Percentiles rank a stretch among this genome's conserved stretches.
Evolutionary conservation across 139 green algal species (phyloP).

Genomic region (Chlamydomonas schloesseri): DNA sequence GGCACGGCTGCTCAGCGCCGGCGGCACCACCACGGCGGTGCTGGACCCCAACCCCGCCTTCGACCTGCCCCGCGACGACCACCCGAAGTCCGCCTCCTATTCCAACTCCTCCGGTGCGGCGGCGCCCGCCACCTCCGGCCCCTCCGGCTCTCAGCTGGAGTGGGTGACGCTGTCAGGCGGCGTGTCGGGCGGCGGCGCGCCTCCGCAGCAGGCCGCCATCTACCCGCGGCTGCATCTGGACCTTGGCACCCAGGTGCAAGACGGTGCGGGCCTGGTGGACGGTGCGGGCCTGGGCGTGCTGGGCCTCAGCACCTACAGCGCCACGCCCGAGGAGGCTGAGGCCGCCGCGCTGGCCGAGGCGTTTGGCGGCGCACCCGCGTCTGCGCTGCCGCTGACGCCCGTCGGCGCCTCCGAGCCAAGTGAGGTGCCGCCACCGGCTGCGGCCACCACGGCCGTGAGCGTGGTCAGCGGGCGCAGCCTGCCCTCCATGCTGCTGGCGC

Average conservation of each 20-base stretch:
- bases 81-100: neutral
- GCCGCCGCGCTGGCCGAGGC: neutral
- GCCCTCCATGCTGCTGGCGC: neutral
- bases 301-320: too few relatives aligned
- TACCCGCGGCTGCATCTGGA: neutral
- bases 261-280: too few relatives aligned
- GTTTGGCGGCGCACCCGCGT: neutral
- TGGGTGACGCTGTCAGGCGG: neutral
- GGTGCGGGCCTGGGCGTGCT: too few relatives aligned
- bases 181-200: neutral
- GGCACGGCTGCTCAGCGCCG: slow-evolving; percentile 6
- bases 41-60: slow-evolving; percentile 34
- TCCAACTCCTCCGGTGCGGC: neutral
- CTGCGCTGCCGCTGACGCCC: slow-evolving; percentile 7
- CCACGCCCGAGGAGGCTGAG: neutral
- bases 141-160: neutral
- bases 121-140: too few relatives aligned
- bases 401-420: neutral
- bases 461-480: neutral
- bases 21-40: slow-evolving; percentile 34
- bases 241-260: neutral
- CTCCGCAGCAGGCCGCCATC: neutral
- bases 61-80: neutral
- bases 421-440: neutral
- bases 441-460: neutral